Percentiles rank a stretch among this genome's conserved stretches.
Conservation (phyloP, 306 rosid genomes). For the Prinsepia uniflora region DNA sequence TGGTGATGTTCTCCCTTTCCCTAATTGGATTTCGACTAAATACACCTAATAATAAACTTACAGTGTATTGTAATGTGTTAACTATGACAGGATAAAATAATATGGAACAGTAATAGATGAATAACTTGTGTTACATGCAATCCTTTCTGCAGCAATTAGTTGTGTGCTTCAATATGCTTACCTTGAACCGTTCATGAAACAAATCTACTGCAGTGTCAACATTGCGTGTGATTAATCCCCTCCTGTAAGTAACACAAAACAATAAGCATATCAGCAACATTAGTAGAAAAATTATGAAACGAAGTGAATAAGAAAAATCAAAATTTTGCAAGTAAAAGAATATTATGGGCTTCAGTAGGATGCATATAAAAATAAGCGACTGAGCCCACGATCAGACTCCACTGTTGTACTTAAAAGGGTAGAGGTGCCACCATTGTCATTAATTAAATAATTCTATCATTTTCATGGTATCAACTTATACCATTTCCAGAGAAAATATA, state of each 20-base stretch:
- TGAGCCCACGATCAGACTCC: neutral
- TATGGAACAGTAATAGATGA: neutral
- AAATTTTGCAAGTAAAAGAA: constrained; percentile 5
- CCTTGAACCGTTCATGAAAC: constrained; percentile 80
- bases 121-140: neutral
- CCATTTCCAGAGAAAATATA: neutral
- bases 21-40: neutral
- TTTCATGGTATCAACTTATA: neutral
- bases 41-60: neutral
- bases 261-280: neutral
- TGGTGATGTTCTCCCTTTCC: neutral
- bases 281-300: neutral
- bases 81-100: neutral
- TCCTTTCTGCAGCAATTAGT: neutral
- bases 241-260: constrained; percentile 38
- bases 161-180: constrained; percentile 34
- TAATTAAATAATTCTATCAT: neutral
- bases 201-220: constrained; percentile 65
- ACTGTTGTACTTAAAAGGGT: neutral
- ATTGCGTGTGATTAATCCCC: constrained; percentile 92
- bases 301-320: neutral
- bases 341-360: neutral
- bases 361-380: neutral
- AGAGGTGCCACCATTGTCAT: neutral
- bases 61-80: neutral